phyloP scores from a whole-genome alignment of 192 early-diverging fungal genomes.

The Gaertneriomyces semiglobifer region DNA sequence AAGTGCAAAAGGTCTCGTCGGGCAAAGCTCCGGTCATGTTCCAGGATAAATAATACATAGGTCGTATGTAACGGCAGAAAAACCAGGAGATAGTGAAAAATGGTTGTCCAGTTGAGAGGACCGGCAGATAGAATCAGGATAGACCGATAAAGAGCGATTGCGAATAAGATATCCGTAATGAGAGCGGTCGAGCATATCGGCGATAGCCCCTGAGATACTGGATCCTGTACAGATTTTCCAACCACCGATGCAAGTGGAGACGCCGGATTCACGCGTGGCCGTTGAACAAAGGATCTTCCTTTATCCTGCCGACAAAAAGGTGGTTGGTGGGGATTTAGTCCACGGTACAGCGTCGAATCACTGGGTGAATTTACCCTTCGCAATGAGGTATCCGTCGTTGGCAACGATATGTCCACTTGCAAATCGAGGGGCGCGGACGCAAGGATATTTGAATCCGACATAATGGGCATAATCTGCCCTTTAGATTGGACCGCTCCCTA shows the following conservation, averaged over 20 bases:
- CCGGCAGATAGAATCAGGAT: constrained; percentile 4
- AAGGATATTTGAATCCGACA: too few relatives aligned
- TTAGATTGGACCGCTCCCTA: too few relatives aligned
- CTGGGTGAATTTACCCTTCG: too few relatives aligned
- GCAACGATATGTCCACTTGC: too few relatives aligned
- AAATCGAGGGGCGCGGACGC: too few relatives aligned
- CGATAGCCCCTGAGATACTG: not conserved
- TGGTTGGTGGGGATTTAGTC: too few relatives aligned
- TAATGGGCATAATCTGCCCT: too few relatives aligned
- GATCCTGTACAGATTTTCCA: not conserved
- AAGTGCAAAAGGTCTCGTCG: constrained; percentile 8
- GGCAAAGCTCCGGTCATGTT: constrained; percentile 24
- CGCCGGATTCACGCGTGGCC: constrained; percentile 10
- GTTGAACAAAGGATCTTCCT: not conserved
- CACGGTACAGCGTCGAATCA: too few relatives aligned
- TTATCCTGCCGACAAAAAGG: too few relatives aligned
- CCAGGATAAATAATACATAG: constrained; percentile 12
- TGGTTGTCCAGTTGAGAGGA: not conserved
- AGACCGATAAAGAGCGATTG: constrained; percentile 4
- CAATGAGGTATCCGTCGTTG: too few relatives aligned
- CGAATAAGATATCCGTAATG: constrained; percentile 21
- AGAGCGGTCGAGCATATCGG: constrained; percentile 4
- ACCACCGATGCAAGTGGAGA: constrained; percentile 12
- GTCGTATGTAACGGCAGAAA: constrained; percentile 17
- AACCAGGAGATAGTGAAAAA: constrained; percentile 13